These are phyloP conservation scores for Wickerhamomyces sp. DNA, from an alignment of 1,139 yeast genomes.

Conservation along the genomic window DNA sequence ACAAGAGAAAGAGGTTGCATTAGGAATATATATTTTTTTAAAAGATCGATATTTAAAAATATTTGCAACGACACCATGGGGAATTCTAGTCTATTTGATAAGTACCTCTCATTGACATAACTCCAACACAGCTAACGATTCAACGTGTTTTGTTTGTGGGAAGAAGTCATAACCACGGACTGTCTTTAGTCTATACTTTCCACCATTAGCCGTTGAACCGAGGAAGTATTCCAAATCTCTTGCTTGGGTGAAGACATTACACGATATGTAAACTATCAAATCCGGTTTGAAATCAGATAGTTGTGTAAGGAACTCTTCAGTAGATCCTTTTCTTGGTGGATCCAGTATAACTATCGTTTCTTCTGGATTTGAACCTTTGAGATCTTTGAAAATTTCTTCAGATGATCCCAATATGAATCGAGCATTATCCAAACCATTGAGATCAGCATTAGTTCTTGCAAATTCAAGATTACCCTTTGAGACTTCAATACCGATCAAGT, in stretches of 20 bases:
- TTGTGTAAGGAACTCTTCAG: slow-evolving; percentile 66
- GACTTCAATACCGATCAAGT: slow-evolving; percentile 78
- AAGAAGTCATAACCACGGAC: slow-evolving; percentile 82
- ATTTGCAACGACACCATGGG: too few species aligned
- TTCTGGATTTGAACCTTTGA: slow-evolving; percentile 31
- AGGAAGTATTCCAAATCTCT: slow-evolving; percentile 72
- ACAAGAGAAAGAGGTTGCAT: too few species aligned
- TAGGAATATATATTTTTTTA: too few species aligned
- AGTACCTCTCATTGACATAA: too few species aligned
- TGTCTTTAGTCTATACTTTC: slow-evolving; percentile 50
- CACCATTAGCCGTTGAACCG: slow-evolving; percentile 39
- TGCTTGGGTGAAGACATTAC: slow-evolving; percentile 88
- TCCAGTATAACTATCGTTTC: slow-evolving; percentile 79
- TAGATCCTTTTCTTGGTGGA: slow-evolving; percentile 90
- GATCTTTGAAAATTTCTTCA: slow-evolving; percentile 60
- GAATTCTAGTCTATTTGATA: too few species aligned
- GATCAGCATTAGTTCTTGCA: slow-evolving; percentile 64
- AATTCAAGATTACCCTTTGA: slow-evolving; percentile 73
- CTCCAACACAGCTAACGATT: slow-evolving; percentile 78
- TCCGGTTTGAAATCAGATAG: slow-evolving; percentile 65
- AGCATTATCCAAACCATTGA: slow-evolving; percentile 59
- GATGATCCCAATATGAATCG: slow-evolving; percentile 75
- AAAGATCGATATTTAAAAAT: too few species aligned
- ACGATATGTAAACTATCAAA: slow-evolving; percentile 71
- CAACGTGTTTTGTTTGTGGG: slow-evolving; percentile 90